phyloP scores from a whole-genome alignment of 371 early-diverging fungal species.

The Syncephalastrum sp. region DNA sequence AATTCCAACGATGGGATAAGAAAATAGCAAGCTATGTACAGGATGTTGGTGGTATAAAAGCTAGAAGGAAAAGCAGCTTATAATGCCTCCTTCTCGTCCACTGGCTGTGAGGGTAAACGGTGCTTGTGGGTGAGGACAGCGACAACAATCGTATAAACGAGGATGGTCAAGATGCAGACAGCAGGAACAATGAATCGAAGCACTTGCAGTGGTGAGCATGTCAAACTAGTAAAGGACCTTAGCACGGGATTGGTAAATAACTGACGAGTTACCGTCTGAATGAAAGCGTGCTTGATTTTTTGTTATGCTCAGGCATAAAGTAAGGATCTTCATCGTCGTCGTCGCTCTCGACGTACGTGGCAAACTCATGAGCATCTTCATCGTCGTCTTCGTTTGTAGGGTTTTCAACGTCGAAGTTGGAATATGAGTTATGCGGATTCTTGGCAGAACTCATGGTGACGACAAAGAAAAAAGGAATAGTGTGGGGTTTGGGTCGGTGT shows the following conservation, averaged over 20 bases:
- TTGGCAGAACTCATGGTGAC: too few relatives aligned
- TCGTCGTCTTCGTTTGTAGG: conserved; percentile 27
- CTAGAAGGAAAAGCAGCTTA: too few relatives aligned
- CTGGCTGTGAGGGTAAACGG: too few relatives aligned
- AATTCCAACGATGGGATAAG: too few relatives aligned
- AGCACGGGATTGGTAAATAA: not conserved
- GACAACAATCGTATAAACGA: conserved; percentile 47
- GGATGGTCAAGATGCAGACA: conserved; percentile 41
- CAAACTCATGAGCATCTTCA: conserved; percentile 53
- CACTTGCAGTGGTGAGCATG: conserved; percentile 52
- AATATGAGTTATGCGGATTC: too few relatives aligned
- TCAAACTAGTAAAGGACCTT: conserved; percentile 20
- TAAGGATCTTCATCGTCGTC: conserved; percentile 58
- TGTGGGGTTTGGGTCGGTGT: too few relatives aligned
- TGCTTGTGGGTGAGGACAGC: conserved; percentile 39
- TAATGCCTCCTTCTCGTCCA: too few relatives aligned
- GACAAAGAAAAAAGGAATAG: too few relatives aligned
- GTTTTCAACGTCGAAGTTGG: too few relatives aligned
- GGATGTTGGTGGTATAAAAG: too few relatives aligned
- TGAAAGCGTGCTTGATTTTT: conserved; percentile 48
- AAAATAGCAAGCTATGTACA: too few relatives aligned
- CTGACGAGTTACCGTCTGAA: conserved; percentile 31
- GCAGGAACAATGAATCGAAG: conserved; percentile 45
- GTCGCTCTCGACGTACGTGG: conserved; percentile 52
- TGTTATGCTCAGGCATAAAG: conserved; percentile 50